Percentiles rank a stretch among this genome's conserved stretches.
phyloP scores from a whole-genome alignment of 2,329 filamentous ascomycete genomes.

The Orbilia quercus region DNA sequence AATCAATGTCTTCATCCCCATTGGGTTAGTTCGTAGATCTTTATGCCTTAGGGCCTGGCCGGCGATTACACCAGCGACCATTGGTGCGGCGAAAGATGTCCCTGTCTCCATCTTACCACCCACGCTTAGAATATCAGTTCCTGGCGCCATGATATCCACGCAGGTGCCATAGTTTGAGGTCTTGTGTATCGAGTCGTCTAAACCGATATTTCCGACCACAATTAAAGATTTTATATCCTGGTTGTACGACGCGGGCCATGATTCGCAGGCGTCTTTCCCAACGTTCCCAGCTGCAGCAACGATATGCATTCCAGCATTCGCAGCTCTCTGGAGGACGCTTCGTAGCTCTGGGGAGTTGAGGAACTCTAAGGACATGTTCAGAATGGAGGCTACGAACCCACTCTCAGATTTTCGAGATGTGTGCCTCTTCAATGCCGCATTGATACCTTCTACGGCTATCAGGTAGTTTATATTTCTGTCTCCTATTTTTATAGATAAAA shows the following conservation, averaged over 20 bases:
- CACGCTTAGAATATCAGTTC: conserved; percentile 64
- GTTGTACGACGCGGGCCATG: conserved; percentile 24
- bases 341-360: conserved; percentile 66
- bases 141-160: conserved; percentile 28
- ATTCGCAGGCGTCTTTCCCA: conserved; percentile 18
- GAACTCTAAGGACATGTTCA: conserved; percentile 36
- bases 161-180: conserved; percentile 28
- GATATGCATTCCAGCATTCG: conserved; percentile 27
- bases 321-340: conserved; percentile 61
- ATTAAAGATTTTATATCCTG: conserved; percentile 27
- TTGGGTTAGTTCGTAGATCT: conserved; percentile 16
- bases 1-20: conserved; percentile 27
- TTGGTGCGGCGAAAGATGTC: conserved; percentile 24
- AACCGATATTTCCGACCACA: conserved; percentile 18
- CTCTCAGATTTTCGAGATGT: conserved; percentile 9
- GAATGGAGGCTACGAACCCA: conserved; percentile 21
- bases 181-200: conserved; percentile 10
- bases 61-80: conserved; percentile 26
- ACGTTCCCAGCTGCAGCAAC: conserved; percentile 28
- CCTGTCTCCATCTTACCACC: conserved; percentile 8
- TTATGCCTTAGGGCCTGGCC: conserved; percentile 36
- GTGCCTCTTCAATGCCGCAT: conserved; percentile 62
- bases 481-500: conserved; percentile 23
- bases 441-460: conserved; percentile 59
- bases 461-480: conserved; percentile 14